Conservation (phyloP, 139 green algal species). For the Cymbomonas tetramitiformis region DNA sequence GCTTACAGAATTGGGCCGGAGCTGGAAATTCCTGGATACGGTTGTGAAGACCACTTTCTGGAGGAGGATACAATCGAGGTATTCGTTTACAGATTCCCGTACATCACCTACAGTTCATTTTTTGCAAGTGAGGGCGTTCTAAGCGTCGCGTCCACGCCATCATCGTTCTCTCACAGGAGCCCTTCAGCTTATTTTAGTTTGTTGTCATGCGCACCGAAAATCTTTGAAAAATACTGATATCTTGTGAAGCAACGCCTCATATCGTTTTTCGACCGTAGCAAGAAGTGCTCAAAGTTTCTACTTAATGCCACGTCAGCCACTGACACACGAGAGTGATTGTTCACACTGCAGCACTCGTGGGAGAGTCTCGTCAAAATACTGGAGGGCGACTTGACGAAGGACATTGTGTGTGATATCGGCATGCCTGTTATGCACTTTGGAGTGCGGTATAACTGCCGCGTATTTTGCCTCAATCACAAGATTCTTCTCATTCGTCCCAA, state of each 20-base stretch:
- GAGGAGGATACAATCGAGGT: conserved; percentile 53
- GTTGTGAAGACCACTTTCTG: conserved; percentile 96
- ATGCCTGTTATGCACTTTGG: conserved; percentile 78
- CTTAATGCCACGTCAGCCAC: background rate
- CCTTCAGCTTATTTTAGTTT: no score
- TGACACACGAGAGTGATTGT: background rate
- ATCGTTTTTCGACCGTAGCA: no score
- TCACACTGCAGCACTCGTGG: conserved; percentile 62
- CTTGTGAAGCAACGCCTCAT: no score
- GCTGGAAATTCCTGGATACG: conserved; percentile 86
- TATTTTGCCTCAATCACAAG: conserved; percentile 56
- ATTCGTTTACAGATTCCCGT: no score
- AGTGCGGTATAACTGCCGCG: conserved; percentile 82
- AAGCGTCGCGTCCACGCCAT: no score
- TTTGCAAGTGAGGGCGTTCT: no score
- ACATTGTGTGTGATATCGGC: conserved; percentile 77
- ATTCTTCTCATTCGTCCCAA: conserved; percentile 88
- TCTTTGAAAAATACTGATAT: no score
- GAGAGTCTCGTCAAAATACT: conserved; percentile 55
- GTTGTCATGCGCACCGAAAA: no score
- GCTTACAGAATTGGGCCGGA: conserved; percentile 82
- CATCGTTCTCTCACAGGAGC: no score
- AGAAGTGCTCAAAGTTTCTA: no score
- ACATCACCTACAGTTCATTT: no score
- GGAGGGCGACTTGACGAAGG: conserved; percentile 40